Percentiles rank a stretch among this genome's conserved stretches.
phyloP scores from a whole-genome alignment of 176 grass and related monocot species.

The Aegilops umbellulata region DNA sequence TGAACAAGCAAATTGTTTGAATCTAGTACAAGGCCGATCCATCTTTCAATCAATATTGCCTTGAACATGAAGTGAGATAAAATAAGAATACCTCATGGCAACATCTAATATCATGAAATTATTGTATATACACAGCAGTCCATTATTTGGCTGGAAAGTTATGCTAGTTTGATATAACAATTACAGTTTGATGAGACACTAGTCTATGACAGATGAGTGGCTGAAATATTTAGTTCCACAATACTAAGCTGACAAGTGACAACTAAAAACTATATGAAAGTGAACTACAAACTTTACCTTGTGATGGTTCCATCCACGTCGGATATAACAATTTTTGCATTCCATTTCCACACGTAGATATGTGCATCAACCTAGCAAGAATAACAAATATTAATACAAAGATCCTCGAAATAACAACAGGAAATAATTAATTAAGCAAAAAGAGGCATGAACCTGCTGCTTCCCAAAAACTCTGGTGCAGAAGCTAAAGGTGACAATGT shows the following conservation, averaged over 20 bases:
- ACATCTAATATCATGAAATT: slow-evolving; percentile 3
- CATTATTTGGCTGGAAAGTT: background rate
- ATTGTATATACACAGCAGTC: background rate
- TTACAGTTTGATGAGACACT: background rate
- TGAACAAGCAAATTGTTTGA: background rate
- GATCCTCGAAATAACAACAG: slow-evolving; percentile 8
- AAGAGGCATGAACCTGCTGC: slow-evolving; percentile 67
- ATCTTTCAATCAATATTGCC: background rate
- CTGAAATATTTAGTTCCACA: slow-evolving; percentile 5
- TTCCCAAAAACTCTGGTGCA: slow-evolving; percentile 88
- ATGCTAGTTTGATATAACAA: background rate
- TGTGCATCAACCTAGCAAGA: slow-evolving; percentile 91
- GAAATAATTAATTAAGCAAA: slow-evolving; percentile 31
- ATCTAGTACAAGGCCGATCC: background rate
- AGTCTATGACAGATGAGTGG: background rate
- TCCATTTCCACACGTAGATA: slow-evolving; percentile 98
- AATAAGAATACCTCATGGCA: background rate
- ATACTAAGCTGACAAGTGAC: background rate
- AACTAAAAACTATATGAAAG: background rate
- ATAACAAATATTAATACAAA: slow-evolving; percentile 32
- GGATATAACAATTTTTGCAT: slow-evolving; percentile 97
- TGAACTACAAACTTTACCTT: slow-evolving; percentile 55
- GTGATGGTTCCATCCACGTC: slow-evolving; percentile 99
- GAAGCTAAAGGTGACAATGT: slow-evolving; percentile 94
- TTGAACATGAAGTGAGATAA: background rate